Evolutionary conservation across 805 yeast genomes (phyloP).

Genomic region (Zygosaccharomyces kombuchaensis): DNA sequence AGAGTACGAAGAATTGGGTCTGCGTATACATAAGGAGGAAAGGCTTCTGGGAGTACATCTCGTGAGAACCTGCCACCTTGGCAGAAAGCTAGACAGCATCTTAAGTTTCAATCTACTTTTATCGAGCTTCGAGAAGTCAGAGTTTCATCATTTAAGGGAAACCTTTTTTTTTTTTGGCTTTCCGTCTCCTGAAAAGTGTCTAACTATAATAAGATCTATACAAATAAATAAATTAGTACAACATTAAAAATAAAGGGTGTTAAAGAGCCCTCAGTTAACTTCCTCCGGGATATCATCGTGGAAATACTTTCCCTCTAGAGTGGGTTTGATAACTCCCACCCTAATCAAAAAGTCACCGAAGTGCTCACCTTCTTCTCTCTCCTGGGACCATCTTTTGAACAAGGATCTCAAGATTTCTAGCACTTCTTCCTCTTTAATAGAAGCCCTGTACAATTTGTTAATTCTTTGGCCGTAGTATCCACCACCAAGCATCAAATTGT

Average conservation of each 20-base stretch:
- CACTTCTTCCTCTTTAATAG: constrained; percentile 87
- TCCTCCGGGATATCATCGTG: constrained; percentile 90
- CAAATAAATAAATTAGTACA: constrained; percentile 7
- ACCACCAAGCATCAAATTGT: constrained; percentile 93
- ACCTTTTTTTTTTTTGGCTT: background rate
- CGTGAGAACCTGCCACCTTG: background rate
- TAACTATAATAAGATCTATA: background rate
- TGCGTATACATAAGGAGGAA: background rate
- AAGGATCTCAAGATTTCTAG: constrained; percentile 71
- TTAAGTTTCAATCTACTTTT: background rate
- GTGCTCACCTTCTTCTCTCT: constrained; percentile 86
- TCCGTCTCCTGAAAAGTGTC: background rate
- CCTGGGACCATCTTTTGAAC: constrained; percentile 91
- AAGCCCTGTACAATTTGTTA: constrained; percentile 82
- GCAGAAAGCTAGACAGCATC: background rate
- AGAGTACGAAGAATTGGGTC: background rate
- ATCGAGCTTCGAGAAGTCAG: background rate
- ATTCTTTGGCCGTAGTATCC: constrained; percentile 91
- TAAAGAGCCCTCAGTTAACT: constrained; percentile 36
- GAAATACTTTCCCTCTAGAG: constrained; percentile 87
- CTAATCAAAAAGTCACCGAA: constrained; percentile 92
- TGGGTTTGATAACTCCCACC: constrained; percentile 81
- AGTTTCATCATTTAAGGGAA: background rate
- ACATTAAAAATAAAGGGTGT: background rate
- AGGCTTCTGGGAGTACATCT: background rate